A percentile compares a stretch with the other conserved stretches of the same genome.
phyloP scores from a whole-genome alignment of 352 stramenopile species.

The Globisporangium recalcitrans region DNA sequence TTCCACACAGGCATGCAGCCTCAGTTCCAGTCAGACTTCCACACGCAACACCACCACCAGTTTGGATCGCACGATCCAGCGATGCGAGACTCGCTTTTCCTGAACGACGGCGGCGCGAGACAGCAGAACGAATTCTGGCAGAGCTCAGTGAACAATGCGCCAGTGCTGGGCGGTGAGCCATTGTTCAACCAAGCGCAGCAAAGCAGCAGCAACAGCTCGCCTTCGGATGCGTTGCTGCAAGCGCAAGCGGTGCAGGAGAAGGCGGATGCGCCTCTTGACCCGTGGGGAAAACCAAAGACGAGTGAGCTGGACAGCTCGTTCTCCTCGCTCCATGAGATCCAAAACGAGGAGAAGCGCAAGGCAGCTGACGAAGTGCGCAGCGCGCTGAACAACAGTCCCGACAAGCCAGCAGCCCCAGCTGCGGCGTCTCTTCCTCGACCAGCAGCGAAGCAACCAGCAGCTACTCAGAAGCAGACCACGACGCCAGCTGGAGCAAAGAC shows the following conservation, averaged over 20 bases:
- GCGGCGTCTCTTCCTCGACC: conserved; percentile 12
- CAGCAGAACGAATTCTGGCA: conserved; percentile 21
- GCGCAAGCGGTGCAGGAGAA: conserved; percentile 13
- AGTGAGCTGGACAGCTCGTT: conserved; percentile 19
- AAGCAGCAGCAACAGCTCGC: background rate
- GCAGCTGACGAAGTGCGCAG: conserved; percentile 18
- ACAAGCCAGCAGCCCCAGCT: background rate
- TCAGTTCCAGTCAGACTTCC: conserved; percentile 52
- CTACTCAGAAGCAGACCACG: conserved; percentile 5
- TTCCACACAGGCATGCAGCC: conserved; percentile 35
- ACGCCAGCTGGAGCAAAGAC: background rate
- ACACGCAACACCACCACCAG: conserved; percentile 39
- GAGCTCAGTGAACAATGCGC: conserved; percentile 1
- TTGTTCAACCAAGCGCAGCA: conserved; percentile 9
- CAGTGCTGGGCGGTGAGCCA: background rate
- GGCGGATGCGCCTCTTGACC: conserved; percentile 17
- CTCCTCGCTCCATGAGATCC: conserved; percentile 35
- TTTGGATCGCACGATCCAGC: conserved; percentile 15
- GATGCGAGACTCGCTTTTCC: conserved; percentile 28
- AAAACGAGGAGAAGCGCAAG: conserved; percentile 42
- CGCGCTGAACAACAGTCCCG: background rate
- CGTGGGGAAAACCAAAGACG: conserved; percentile 28
- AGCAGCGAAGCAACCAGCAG: conserved; percentile 11
- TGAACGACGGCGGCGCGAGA: conserved; percentile 18
- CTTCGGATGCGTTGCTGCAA: background rate